Evolutionary conservation across 345 rosid species (phyloP).

Genomic region (Hibiscus syriacus): DNA sequence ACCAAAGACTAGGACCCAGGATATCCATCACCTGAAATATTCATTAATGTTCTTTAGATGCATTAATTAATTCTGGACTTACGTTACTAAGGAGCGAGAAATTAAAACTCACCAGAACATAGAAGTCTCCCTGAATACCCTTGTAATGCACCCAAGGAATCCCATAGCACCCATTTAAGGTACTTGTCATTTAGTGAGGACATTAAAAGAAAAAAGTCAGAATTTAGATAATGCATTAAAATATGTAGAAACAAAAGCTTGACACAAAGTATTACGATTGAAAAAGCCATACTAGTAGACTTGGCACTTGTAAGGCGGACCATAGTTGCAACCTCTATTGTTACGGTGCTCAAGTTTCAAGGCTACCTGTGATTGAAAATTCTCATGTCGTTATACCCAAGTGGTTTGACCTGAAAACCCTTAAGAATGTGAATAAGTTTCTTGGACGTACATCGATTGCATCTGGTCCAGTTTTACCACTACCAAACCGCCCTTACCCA

Average conservation of each 20-base stretch:
- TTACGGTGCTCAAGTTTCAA: slow-evolving; percentile 87
- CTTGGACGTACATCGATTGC: slow-evolving; percentile 55
- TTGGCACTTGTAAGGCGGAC: slow-evolving; percentile 98
- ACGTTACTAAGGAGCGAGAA: slow-evolving; percentile 6
- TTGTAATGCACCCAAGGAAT: slow-evolving; percentile 77
- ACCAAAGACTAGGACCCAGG: slow-evolving; percentile 98
- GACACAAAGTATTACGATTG: not conserved
- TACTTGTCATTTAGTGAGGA: slow-evolving; percentile 26
- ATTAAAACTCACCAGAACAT: slow-evolving; percentile 61
- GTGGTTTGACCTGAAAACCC: slow-evolving; percentile 6
- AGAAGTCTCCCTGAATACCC: slow-evolving; percentile 95
- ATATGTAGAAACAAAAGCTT: not conserved
- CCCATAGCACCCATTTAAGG: slow-evolving; percentile 73
- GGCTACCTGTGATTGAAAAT: slow-evolving; percentile 59
- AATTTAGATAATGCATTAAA: not conserved
- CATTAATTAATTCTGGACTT: not conserved
- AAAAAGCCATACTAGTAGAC: slow-evolving; percentile 58
- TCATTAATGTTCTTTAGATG: slow-evolving; percentile 1
- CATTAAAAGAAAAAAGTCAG: not conserved
- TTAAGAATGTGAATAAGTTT: not conserved
- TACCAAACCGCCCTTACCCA: slow-evolving; percentile 95
- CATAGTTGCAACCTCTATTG: slow-evolving; percentile 92
- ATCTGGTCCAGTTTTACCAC: slow-evolving; percentile 65
- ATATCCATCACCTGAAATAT: slow-evolving; percentile 90
- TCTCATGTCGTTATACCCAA: not conserved